Evolutionary conservation across 192 early-diverging fungal genomes (phyloP), one percentile per base, ranked within the genome.

Genomic region (Coemansia sp.): DNA sequence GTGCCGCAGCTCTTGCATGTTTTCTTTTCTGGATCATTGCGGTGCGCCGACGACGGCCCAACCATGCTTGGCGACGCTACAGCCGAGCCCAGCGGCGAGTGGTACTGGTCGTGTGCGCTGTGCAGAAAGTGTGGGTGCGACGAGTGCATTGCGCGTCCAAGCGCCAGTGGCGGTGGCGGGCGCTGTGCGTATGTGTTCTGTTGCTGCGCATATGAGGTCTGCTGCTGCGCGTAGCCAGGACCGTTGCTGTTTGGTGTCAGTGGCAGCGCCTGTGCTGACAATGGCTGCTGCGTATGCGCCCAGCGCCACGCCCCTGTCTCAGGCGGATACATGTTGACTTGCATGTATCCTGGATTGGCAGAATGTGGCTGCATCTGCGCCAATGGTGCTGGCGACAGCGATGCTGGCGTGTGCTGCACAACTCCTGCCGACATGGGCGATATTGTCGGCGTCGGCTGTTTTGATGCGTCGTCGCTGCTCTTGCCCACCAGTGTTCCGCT

Each of bases 1-100:
- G 82, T 83, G 18, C 72, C 68, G 47, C 83, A 85, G 62, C 78
- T 80, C 57, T 71, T 69, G 57, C 83, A 85, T 4, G 64, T 70
- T 57, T 83, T 83, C 49, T 78, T 78, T n/a, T 71, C 72, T 7
- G 57, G 37, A 14, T 75, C 73, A 45, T 48, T 27, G 54, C 56
- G 71, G 4, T 64, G 68, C 16, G 62, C 57, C 16, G 66, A 45
- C 19, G 63, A 47, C 4, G 72, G 60, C 14, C 64, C 72, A 35
- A 54, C 65, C 22, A 68, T 62, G 53, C 64, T 67, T 26, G 77
- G 77, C 53, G 77, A 80, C 11, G 64, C 59, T 3, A 66, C 67
- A 9, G 61, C 56, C 8, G 75, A 73, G 47, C 41, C 68, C 27
- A 65, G 37, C 9, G 77, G 72, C 39, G 77, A 71, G 54, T 71